Evolutionary conservation across 2,329 filamentous ascomycete genomes (phyloP).

Genomic region (Thielaviopsis punctulata): DNA sequence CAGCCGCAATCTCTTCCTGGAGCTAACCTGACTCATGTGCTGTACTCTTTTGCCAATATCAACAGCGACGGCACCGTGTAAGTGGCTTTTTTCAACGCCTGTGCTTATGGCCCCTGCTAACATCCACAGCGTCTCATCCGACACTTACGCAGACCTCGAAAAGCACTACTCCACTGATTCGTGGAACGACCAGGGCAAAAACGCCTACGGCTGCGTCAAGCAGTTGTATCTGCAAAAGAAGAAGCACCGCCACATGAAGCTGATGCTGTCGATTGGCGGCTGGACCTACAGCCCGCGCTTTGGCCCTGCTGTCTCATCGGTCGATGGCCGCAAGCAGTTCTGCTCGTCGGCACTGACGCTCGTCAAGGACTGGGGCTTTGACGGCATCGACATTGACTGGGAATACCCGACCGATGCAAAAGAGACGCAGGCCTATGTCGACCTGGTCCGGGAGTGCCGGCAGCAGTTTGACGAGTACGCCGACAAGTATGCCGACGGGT

Average conservation of each 20-base stretch:
- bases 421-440: slow-evolving; percentile 26
- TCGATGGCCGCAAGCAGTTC: slow-evolving; percentile 44
- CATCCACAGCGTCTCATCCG: slow-evolving; percentile 31
- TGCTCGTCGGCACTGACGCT: slow-evolving; percentile 50
- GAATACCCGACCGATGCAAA: slow-evolving; percentile 28
- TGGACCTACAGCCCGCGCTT: slow-evolving; percentile 64
- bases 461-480: slow-evolving; percentile 27
- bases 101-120: slow-evolving; percentile 11
- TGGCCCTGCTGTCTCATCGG: slow-evolving; percentile 41
- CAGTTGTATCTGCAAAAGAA: slow-evolving; percentile 64
- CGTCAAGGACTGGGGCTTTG: slow-evolving; percentile 48
- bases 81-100: slow-evolving; percentile 8
- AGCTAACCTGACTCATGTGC: slow-evolving; percentile 51
- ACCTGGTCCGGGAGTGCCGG: slow-evolving; percentile 26
- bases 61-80: slow-evolving; percentile 14
- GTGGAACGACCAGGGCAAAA: slow-evolving; percentile 38
- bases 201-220: slow-evolving; percentile 63
- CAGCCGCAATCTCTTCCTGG: slow-evolving; percentile 51
- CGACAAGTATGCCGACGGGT: slow-evolving; percentile 21
- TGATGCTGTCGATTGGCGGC: slow-evolving; percentile 66
- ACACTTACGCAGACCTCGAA: slow-evolving; percentile 44
- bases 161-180: slow-evolving; percentile 52
- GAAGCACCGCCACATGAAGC: slow-evolving; percentile 57
- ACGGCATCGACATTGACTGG: slow-evolving; percentile 41
- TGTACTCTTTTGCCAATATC: slow-evolving; percentile 30